These are phyloP conservation scores for Pseudocercospora ulei DNA, from an alignment of 2,329 filamentous ascomycete genomes.

Conservation along the genomic window DNA sequence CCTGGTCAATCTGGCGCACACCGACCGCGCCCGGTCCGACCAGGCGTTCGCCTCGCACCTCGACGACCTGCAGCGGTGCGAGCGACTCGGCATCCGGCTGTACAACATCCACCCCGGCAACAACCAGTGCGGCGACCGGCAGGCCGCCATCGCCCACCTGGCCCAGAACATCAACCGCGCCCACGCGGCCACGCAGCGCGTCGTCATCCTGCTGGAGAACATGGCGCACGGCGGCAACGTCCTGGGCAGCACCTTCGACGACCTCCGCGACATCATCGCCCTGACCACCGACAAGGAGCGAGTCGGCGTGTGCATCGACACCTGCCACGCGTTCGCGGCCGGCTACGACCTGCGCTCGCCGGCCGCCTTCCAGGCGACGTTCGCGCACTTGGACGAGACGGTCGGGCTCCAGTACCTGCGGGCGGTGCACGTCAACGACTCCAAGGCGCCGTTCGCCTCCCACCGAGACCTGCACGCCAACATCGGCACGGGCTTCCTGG, in stretches of 20 bases:
- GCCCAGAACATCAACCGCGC: slow-evolving; percentile 73
- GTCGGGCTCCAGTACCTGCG: slow-evolving; percentile 72
- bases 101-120: slow-evolving; percentile 98
- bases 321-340: slow-evolving; percentile 89
- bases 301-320: slow-evolving; percentile 91
- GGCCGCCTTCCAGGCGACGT: slow-evolving; percentile 60
- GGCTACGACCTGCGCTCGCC: slow-evolving; percentile 81
- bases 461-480: slow-evolving; percentile 88
- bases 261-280: slow-evolving; percentile 74
- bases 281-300: slow-evolving; percentile 69
- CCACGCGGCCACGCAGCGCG: slow-evolving; percentile 59
- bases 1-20: slow-evolving; percentile 86
- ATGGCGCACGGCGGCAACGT: slow-evolving; percentile 89
- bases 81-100: slow-evolving; percentile 72
- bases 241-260: slow-evolving; percentile 74
- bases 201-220: slow-evolving; percentile 82
- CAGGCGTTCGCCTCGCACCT: slow-evolving; percentile 81
- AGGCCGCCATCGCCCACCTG: slow-evolving; percentile 65
- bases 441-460: slow-evolving; percentile 75
- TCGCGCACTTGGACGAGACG: slow-evolving; percentile 63
- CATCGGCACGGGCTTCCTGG: slow-evolving; percentile 89
- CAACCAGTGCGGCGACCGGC: slow-evolving; percentile 51
- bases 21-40: slow-evolving; percentile 65
- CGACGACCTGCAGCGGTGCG: slow-evolving; percentile 78
- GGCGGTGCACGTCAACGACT: slow-evolving; percentile 89